Conservation (phyloP, 2,329 filamentous ascomycete species). For the Cytospora paraplurivora region DNA sequence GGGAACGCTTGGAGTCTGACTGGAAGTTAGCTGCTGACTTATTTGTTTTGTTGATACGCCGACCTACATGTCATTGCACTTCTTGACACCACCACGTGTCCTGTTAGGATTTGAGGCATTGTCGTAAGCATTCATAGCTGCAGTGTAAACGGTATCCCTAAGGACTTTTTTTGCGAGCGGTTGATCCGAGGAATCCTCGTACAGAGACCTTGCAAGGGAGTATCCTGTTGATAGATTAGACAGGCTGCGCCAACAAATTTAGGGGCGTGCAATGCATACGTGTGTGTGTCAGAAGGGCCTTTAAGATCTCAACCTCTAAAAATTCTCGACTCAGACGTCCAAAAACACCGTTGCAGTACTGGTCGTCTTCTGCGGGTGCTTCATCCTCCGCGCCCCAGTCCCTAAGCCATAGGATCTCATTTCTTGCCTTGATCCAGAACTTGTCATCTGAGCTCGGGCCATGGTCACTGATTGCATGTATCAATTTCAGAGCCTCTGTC, state of each 20-base stretch:
- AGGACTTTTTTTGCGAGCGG: slow-evolving; percentile 55
- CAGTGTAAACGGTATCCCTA: slow-evolving; percentile 61
- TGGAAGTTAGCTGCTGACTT: background rate
- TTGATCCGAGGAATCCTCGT: slow-evolving; percentile 53
- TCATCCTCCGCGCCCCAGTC: slow-evolving; percentile 64
- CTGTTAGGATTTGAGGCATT: slow-evolving; percentile 81
- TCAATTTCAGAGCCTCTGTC: slow-evolving; percentile 58
- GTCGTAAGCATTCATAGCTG: slow-evolving; percentile 73
- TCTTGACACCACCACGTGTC: slow-evolving; percentile 74
- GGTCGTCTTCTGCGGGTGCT: slow-evolving; percentile 31
- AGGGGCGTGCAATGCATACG: slow-evolving; percentile 48
- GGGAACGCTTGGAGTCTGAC: slow-evolving; percentile 66
- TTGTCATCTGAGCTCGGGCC: slow-evolving; percentile 62
- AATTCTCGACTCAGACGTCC: slow-evolving; percentile 61
- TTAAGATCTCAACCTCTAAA: slow-evolving; percentile 72
- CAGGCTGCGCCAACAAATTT: background rate
- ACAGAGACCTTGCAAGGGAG: slow-evolving; percentile 62
- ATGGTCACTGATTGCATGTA: slow-evolving; percentile 54
- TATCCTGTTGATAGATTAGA: slow-evolving; percentile 52
- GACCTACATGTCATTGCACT: slow-evolving; percentile 72
- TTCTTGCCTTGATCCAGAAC: slow-evolving; percentile 63
- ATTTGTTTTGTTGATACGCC: slow-evolving; percentile 15
- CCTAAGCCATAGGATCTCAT: slow-evolving; percentile 72
- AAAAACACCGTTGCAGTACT: slow-evolving; percentile 52
- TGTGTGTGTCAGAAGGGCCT: slow-evolving; percentile 62